Conservation (phyloP, 495 filamentous ascomycete species). For the Tuber brumale region DNA sequence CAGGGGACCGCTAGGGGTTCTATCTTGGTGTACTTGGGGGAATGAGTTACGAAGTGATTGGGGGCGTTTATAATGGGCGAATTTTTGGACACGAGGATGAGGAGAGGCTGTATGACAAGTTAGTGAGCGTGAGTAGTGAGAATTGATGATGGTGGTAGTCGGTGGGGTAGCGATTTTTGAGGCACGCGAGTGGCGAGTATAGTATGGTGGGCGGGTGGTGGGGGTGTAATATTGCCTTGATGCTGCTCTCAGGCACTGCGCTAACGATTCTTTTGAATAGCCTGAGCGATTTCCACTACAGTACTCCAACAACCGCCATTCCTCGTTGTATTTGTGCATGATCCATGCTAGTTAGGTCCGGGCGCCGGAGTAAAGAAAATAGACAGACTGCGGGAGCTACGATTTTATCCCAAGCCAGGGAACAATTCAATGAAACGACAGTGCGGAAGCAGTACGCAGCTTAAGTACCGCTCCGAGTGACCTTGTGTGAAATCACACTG, state of each 20-base stretch:
- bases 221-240: not conserved
- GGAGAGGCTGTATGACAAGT: not conserved
- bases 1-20: not conserved
- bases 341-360: not conserved
- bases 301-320: not conserved
- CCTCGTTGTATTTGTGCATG: not conserved
- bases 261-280: not conserved
- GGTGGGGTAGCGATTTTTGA: not conserved
- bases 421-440: not conserved
- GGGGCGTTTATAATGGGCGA: not conserved
- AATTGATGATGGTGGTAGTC: not conserved
- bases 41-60: not conserved
- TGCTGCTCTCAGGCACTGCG: not conserved
- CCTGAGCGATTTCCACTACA: not conserved
- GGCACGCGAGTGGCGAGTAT: not conserved
- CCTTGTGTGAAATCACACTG: not conserved
- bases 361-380: not conserved
- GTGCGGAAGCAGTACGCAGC: not conserved
- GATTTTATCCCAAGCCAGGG: not conserved
- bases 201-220: not conserved
- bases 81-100: not conserved
- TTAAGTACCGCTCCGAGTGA: not conserved
- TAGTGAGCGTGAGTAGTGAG: not conserved
- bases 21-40: not conserved
- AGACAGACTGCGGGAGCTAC: not conserved